phyloP scores from a whole-genome alignment of 345 rosid species.

The Conringia planisiliqua region DNA sequence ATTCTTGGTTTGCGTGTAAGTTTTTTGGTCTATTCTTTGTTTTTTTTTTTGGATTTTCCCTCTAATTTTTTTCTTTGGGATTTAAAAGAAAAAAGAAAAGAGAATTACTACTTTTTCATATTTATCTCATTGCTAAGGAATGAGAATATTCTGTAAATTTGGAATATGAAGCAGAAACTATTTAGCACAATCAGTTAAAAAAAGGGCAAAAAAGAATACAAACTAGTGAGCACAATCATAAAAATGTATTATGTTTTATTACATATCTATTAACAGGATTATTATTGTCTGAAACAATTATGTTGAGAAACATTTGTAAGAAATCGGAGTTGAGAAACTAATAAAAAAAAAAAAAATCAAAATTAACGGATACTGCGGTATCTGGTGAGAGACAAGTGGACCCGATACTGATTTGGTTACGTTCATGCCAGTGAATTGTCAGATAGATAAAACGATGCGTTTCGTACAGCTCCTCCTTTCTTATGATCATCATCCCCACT shows the following conservation, averaged over 20 bases:
- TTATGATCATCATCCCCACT: conserved; percentile 15
- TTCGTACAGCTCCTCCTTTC: background rate
- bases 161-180: too few relatives aligned
- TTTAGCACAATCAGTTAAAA: background rate
- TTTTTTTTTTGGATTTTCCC: conserved; percentile 1
- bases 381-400: conserved; percentile 7
- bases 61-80: background rate
- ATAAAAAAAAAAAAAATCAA: background rate
- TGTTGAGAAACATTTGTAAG: background rate
- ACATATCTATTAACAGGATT: too few relatives aligned
- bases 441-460: conserved; percentile 19
- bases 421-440: conserved; percentile 18
- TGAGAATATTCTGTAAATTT: conserved; percentile 1
- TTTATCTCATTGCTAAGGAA: conserved; percentile 1
- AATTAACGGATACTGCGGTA: conserved; percentile 14
- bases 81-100: background rate
- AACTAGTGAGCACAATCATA: too few relatives aligned
- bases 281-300: too few relatives aligned
- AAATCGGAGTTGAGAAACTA: background rate
- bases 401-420: conserved; percentile 19
- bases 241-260: too few relatives aligned
- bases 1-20: conserved; percentile 1
- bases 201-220: too few relatives aligned
- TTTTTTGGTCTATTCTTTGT: background rate
- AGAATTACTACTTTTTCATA: background rate